A percentile compares a stretch with the other conserved stretches of the same genome.
These are phyloP conservation scores for Spathaspora sp. DNA, from an alignment of 1,139 yeast genomes.

Conservation along the genomic window DNA sequence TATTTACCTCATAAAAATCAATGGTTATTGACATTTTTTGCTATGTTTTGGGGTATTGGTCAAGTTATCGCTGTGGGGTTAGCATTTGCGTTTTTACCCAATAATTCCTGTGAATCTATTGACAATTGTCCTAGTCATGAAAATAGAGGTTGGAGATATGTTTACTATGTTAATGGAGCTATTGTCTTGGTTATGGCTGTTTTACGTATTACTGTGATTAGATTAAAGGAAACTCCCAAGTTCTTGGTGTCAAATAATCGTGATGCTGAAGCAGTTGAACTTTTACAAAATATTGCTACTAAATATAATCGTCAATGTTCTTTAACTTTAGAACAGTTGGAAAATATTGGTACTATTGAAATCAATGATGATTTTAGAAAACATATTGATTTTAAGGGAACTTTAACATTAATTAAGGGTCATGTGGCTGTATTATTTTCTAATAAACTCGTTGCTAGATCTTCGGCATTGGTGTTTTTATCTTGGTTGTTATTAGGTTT, in stretches of 20 bases:
- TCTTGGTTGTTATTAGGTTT: conserved; percentile 55
- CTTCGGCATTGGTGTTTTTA: conserved; percentile 38
- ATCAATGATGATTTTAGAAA: conserved; percentile 19
- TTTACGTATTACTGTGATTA: conserved; percentile 24
- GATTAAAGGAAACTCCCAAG: conserved; percentile 36
- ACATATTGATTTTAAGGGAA: conserved; percentile 17
- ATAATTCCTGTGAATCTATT: conserved; percentile 23
- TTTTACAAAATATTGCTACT: conserved; percentile 27
- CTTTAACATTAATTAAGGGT: conserved; percentile 15
- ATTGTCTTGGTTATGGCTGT: conserved; percentile 31
- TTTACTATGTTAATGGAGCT: conserved; percentile 32
- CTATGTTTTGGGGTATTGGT: conserved; percentile 39
- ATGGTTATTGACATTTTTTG: conserved; percentile 39
- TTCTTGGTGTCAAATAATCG: conserved; percentile 32
- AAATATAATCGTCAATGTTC: conserved; percentile 29
- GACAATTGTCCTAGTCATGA: conserved; percentile 31
- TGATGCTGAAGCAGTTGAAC: conserved; percentile 33
- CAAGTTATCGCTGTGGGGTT: conserved; percentile 32
- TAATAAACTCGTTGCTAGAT: conserved; percentile 35
- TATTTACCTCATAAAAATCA: conserved; percentile 53
- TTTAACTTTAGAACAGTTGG: conserved; percentile 28
- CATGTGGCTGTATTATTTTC: conserved; percentile 39
- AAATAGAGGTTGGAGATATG: conserved; percentile 39
- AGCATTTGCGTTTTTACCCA: conserved; percentile 35
- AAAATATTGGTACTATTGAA: conserved; percentile 27